Percentiles rank a stretch among this genome's conserved stretches.
Evolutionary conservation across 169 alveolate species (phyloP).

Genomic region (Plasmodium vivax): DNA sequence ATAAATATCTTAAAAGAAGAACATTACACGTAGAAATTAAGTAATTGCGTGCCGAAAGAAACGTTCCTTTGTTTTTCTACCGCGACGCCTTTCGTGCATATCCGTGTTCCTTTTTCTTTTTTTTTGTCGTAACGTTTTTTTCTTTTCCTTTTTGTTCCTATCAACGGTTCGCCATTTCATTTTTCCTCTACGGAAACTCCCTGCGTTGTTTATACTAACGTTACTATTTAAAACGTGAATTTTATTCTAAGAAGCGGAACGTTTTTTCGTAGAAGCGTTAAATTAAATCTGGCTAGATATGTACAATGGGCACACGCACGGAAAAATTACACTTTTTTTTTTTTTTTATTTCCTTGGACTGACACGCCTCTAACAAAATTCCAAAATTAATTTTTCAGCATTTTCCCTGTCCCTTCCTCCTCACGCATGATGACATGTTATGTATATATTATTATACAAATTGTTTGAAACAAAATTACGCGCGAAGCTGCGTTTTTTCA

Average conservation of each 20-base stretch:
- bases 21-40: conserved; percentile 85
- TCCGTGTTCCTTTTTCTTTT: not conserved
- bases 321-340: not conserved
- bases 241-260: not conserved
- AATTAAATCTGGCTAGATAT: not conserved
- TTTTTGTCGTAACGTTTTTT: not conserved
- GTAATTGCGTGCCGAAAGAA: conserved; percentile 12
- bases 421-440: not conserved
- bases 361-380: not conserved
- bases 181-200: not conserved
- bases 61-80: not conserved
- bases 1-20: conserved; percentile 84
- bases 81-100: not conserved
- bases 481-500: not conserved
- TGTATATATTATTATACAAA: not conserved
- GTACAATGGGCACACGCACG: not conserved
- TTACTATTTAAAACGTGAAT: not conserved
- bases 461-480: not conserved
- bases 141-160: not conserved
- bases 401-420: not conserved
- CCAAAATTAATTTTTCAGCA: not conserved
- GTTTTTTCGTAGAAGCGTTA: not conserved
- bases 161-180: not conserved
- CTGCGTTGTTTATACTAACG: not conserved
- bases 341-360: not conserved